Percentiles rank a stretch among this genome's conserved stretches.
These are phyloP conservation scores for Kwoniella sp. DNA, from an alignment of 768 basidiomycete species.

Conservation along the genomic window DNA sequence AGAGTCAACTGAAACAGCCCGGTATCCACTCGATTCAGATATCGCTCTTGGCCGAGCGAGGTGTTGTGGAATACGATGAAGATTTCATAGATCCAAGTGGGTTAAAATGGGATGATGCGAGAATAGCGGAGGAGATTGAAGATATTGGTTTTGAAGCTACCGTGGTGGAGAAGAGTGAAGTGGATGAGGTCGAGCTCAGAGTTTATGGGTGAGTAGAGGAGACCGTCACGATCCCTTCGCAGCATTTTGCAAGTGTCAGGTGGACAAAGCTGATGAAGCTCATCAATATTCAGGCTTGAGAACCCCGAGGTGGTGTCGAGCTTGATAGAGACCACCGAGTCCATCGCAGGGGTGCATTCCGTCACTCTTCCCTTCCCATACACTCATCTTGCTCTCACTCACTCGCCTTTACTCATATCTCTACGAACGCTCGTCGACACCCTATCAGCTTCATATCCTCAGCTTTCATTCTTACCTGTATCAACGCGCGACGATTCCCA, in stretches of 20 bases:
- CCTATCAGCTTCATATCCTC: conserved; percentile 45
- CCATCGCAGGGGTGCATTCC: conserved; percentile 46
- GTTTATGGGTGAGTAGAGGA: conserved; percentile 49
- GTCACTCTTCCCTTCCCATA: conserved; percentile 43
- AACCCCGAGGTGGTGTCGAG: conserved; percentile 37
- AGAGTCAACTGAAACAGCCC: conserved; percentile 61
- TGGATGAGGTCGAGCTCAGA: conserved; percentile 49
- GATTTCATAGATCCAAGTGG: conserved; percentile 47
- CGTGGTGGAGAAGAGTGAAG: conserved; percentile 51
- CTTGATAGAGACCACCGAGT: conserved; percentile 27
- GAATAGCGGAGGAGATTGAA: conserved; percentile 82
- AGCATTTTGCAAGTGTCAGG: background rate
- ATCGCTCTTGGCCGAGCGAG: conserved; percentile 95
- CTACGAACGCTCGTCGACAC: conserved; percentile 54
- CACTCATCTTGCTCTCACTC: conserved; percentile 45
- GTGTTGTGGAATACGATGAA: conserved; percentile 85
- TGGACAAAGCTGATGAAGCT: too few relatives aligned
- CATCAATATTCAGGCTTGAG: conserved; percentile 31
- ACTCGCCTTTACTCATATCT: conserved; percentile 51
- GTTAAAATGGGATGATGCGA: conserved; percentile 71
- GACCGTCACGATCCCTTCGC: background rate
- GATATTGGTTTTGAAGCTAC: conserved; percentile 60
- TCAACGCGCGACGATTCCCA: conserved; percentile 50
- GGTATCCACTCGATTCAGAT: conserved; percentile 92
- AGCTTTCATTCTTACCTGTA: conserved; percentile 53